These are phyloP conservation scores for Tolypocladium amazonense DNA, from an alignment of 2,329 filamentous ascomycete genomes.

Conservation along the genomic window DNA sequence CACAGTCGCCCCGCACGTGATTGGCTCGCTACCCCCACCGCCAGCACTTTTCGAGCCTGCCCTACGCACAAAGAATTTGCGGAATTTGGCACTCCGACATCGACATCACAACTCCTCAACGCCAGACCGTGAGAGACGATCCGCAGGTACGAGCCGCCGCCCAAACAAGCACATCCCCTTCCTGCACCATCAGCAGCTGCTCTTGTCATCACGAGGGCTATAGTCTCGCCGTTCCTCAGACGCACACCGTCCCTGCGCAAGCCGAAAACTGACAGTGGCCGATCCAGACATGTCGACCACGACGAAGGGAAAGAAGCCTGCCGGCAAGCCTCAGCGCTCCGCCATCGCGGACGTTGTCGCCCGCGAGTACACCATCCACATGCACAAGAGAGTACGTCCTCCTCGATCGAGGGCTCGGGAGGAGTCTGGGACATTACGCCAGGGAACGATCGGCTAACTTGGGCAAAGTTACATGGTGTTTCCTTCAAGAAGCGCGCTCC, in stretches of 20 bases:
- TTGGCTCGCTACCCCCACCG: slow-evolving; percentile 26
- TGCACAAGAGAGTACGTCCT: slow-evolving; percentile 76
- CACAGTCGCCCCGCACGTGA: slow-evolving; percentile 9
- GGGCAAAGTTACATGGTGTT: slow-evolving; percentile 77
- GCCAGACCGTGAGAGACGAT: slow-evolving; percentile 28
- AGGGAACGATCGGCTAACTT: slow-evolving; percentile 7
- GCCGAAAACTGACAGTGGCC: slow-evolving; percentile 15
- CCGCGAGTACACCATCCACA: slow-evolving; percentile 99
- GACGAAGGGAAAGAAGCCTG: slow-evolving; percentile 24
- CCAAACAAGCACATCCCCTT: slow-evolving; percentile 8
- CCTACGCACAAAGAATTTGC: slow-evolving; percentile 33
- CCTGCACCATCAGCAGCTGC: slow-evolving; percentile 3
- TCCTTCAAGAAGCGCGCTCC: slow-evolving; percentile 99
- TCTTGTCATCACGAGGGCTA: not conserved
- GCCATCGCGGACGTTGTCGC: slow-evolving; percentile 98
- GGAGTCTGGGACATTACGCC: not conserved
- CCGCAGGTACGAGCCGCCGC: slow-evolving; percentile 27
- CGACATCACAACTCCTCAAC: slow-evolving; percentile 26
- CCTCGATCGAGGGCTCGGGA: slow-evolving; percentile 6
- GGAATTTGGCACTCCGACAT: slow-evolving; percentile 25
- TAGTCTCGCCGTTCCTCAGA: not conserved
- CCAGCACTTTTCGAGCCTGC: slow-evolving; percentile 24
- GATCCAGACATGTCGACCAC: slow-evolving; percentile 30
- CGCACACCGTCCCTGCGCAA: slow-evolving; percentile 5
- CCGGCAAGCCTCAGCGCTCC: slow-evolving; percentile 53